These are phyloP conservation scores for Clarkia xantiana DNA, from an alignment of 345 rosid genomes.

Conservation along the genomic window DNA sequence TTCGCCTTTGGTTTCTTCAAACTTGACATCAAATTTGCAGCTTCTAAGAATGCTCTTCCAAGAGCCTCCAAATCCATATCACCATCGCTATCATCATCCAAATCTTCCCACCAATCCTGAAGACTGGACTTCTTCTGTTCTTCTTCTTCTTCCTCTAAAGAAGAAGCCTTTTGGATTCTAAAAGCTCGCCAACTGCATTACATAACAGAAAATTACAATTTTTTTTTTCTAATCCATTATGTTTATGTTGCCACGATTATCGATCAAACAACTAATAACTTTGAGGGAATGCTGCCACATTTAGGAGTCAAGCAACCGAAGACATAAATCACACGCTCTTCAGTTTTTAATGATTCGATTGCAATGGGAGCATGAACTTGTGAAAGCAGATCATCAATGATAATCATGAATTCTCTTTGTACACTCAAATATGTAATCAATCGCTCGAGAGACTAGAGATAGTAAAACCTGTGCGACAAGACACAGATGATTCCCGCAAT, in stretches of 20 bases:
- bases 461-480: constrained; percentile 64
- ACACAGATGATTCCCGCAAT: constrained; percentile 50
- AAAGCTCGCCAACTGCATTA: constrained; percentile 69
- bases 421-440: background rate
- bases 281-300: constrained; percentile 46
- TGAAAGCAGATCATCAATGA: background rate
- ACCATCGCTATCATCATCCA: constrained; percentile 35
- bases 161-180: constrained; percentile 40
- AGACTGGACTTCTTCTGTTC: constrained; percentile 2
- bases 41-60: constrained; percentile 46
- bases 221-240: no score
- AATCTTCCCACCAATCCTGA: constrained; percentile 31
- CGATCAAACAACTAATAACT: constrained; percentile 20
- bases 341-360: constrained; percentile 19
- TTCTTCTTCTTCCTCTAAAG: constrained; percentile 11
- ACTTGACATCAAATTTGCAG: constrained; percentile 35
- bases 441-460: background rate
- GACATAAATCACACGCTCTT: constrained; percentile 61
- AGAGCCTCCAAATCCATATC: constrained; percentile 54
- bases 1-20: constrained; percentile 22
- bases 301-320: constrained; percentile 42
- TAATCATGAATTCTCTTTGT: background rate
- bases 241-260: no score
- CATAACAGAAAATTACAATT: no score
- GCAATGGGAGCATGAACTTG: constrained; percentile 69